Conservation (phyloP, 225 moss, liverwort and hornwort species). For the Sphagnum tenellum region DNA sequence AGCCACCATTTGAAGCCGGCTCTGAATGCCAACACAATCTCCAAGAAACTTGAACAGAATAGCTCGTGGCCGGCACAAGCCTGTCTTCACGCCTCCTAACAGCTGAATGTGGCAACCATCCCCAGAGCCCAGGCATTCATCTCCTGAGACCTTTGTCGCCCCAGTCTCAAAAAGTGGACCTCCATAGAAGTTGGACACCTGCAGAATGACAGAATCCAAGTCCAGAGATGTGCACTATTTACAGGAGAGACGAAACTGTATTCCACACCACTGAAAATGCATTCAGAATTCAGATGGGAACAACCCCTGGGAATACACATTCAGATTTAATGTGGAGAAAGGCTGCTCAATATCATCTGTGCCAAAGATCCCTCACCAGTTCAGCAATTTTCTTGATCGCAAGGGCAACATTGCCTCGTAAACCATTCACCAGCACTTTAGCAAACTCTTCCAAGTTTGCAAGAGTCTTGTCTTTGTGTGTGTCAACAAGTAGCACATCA, state of each 20-base stretch:
- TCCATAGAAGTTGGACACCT: constrained; percentile 96
- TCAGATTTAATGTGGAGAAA: too few species aligned
- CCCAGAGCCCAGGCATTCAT: constrained; percentile 26
- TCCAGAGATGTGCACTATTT: too few species aligned
- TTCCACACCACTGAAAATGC: too few species aligned
- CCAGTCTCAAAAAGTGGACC: constrained; percentile 89
- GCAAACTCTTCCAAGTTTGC: constrained; percentile 67
- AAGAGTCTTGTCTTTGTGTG: constrained; percentile 58
- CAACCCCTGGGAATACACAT: too few species aligned
- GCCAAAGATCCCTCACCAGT: constrained; percentile 41
- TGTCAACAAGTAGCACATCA: constrained; percentile 81
- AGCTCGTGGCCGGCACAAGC: constrained; percentile 86
- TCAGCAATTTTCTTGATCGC: constrained; percentile 90
- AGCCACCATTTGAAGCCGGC: constrained; percentile 81
- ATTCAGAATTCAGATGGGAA: too few species aligned
- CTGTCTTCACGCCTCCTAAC: constrained; percentile 74
- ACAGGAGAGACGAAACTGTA: too few species aligned
- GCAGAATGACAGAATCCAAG: constrained; percentile 2
- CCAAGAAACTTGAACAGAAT: constrained; percentile 89
- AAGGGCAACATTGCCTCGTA: constrained; percentile 56
- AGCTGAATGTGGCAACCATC: constrained; percentile 45
- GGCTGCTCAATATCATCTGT: too few species aligned
- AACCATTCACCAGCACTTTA: constrained; percentile 54
- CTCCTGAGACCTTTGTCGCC: constrained; percentile 45
- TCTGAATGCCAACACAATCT: constrained; percentile 84